Evolutionary conservation across 129 eudicot genomes (phyloP).

Genomic region (Solidago caesia): DNA sequence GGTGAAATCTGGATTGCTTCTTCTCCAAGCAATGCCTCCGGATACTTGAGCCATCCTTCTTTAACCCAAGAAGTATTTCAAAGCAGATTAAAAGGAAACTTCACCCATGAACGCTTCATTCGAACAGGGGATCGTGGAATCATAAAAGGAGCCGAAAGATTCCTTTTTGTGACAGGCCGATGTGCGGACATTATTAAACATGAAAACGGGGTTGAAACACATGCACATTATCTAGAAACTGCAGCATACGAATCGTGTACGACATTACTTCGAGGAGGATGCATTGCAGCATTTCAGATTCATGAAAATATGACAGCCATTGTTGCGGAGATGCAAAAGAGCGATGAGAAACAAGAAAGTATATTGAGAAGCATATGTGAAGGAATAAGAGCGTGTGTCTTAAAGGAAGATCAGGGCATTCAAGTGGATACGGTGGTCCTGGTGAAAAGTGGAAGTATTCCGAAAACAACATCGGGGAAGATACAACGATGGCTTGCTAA

Average conservation of each 20-base stretch:
- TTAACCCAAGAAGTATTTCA: slow-evolving; percentile 54
- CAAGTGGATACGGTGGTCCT: slow-evolving; percentile 51
- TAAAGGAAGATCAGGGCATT: slow-evolving; percentile 42
- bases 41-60: slow-evolving; percentile 65
- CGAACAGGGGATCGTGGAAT: slow-evolving; percentile 73
- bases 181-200: slow-evolving; percentile 51
- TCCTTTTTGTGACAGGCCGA: slow-evolving; percentile 66
- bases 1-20: slow-evolving; percentile 79
- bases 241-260: slow-evolving; percentile 56
- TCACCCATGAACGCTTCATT: slow-evolving; percentile 41
- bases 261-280: slow-evolving; percentile 55
- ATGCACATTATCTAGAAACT: slow-evolving; percentile 73
- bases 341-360: slow-evolving; percentile 23
- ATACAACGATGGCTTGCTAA: slow-evolving; percentile 77
- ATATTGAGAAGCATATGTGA: slow-evolving; percentile 44
- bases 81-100: slow-evolving; percentile 36
- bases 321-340: slow-evolving; percentile 65
- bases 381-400: slow-evolving; percentile 43
- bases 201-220: slow-evolving; percentile 39
- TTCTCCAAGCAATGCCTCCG: slow-evolving; percentile 69
- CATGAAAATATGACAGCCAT: slow-evolving; percentile 27
- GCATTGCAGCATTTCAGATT: slow-evolving; percentile 57
- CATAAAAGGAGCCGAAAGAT: slow-evolving; percentile 58
- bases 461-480: slow-evolving; percentile 83
- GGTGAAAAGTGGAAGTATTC: slow-evolving; percentile 65